These are phyloP conservation scores for Nadsonia starkeyi-henricii DNA, from an alignment of 1,139 yeast species.

Conservation along the genomic window DNA sequence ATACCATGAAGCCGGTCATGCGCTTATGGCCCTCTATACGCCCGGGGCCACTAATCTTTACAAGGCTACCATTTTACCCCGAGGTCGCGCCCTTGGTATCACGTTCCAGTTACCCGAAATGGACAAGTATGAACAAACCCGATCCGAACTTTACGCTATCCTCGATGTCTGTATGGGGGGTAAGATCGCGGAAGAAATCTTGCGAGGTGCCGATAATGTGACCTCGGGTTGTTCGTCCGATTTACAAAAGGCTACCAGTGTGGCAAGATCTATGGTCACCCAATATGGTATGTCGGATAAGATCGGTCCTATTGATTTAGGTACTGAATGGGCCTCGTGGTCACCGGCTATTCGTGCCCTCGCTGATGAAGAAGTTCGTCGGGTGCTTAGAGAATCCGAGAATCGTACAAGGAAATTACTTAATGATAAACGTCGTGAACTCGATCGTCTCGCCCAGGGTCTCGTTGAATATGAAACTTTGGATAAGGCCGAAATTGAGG, in stretches of 20 bases:
- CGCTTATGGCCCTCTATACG: slow-evolving; percentile 90
- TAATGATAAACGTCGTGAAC: slow-evolving; percentile 47
- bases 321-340: slow-evolving; percentile 58
- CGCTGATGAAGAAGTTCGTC: slow-evolving; percentile 87
- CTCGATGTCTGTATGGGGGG: slow-evolving; percentile 99
- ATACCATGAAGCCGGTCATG: slow-evolving; percentile 98
- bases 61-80: slow-evolving; percentile 91
- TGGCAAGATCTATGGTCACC: slow-evolving; percentile 94
- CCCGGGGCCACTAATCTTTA: slow-evolving; percentile 93
- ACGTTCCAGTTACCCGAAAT: slow-evolving; percentile 96
- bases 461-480: slow-evolving; percentile 90
- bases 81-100: slow-evolving; percentile 93
- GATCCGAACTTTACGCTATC: slow-evolving; percentile 77
- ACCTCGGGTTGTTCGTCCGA: slow-evolving; percentile 94
- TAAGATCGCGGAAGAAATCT: slow-evolving; percentile 87
- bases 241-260: slow-evolving; percentile 74
- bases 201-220: slow-evolving; percentile 82
- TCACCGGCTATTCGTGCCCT: slow-evolving; percentile 72
- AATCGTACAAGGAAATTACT: slow-evolving; percentile 62
- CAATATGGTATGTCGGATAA: slow-evolving; percentile 91
- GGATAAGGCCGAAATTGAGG: slow-evolving; percentile 81
- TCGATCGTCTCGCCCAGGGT: slow-evolving; percentile 83
- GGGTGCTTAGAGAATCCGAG: slow-evolving; percentile 59
- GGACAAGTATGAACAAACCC: slow-evolving; percentile 93
- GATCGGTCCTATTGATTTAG: slow-evolving; percentile 81